Evolutionary conservation across 371 early-diverging fungal genomes (phyloP), one percentile per base, ranked within the genome.

Genomic region (Cokeromyces recurvatus): DNA sequence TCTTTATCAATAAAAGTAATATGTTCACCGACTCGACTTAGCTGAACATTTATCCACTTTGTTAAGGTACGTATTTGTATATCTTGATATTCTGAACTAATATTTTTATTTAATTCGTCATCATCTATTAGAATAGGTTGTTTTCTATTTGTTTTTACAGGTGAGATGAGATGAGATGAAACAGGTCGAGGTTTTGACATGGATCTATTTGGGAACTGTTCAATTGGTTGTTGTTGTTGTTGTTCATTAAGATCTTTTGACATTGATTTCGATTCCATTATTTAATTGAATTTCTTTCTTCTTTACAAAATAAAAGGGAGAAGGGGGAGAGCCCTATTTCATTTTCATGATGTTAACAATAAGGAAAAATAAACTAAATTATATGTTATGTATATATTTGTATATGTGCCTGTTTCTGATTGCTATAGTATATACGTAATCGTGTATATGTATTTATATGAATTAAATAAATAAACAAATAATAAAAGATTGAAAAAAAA

Each of bases 21-120:
- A 41, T 41, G 31, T 43, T 67, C 65, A 21, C 64, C 51, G n/a
- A 68, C 60, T 48, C 74, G 57, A 43, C 69, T 58, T 19, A 92
- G 77, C 59, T 89, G 81, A 44, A 73, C 68, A 57, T 92, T 92
- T 53, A 86, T 79, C 92, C 92, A 92, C 40, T 84, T 84, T 32
- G 86, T 88, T 45, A 92, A 80, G 4, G 90, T 84, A 32, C 82
- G 82, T 46, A 78, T 81, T 63, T 92, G 90, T 9, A 85, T 81
- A 45, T 77, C 78, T 40, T 69, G 65, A 43, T 74, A 74, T 23
- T 67, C 69, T 20, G 61, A 52, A 25, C 65, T 53, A n/a, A 74
- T 61, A 49, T 64, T 68, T 15, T 66, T 64, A 38, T 57, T 57
- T 14, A 51, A 44, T 51, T 53, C 45, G 5, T 58, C 53, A 19